Conservation (phyloP, 179 eudicot species). For the Silene vulgaris region DNA sequence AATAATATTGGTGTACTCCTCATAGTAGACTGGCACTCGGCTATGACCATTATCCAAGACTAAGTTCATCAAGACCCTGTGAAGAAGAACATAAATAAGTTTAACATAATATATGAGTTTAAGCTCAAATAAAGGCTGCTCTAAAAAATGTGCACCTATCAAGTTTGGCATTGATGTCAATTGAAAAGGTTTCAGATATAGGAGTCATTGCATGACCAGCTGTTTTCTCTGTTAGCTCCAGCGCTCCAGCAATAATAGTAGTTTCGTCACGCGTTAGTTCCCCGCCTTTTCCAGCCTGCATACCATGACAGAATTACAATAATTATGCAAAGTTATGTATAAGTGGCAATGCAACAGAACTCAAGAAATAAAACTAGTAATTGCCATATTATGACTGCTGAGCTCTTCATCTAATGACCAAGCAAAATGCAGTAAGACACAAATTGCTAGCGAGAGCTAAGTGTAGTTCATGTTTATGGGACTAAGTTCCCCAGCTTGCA, state of each 20-base stretch:
- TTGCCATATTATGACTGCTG: neutral
- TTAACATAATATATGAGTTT: neutral
- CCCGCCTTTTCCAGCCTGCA: conserved; percentile 95
- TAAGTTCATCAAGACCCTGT: conserved; percentile 61
- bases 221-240: conserved; percentile 74
- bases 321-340: neutral
- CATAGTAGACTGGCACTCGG: conserved; percentile 88
- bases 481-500: too few relatives aligned
- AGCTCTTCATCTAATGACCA: conserved; percentile 1
- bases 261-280: conserved; percentile 96
- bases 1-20: conserved; percentile 77
- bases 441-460: neutral
- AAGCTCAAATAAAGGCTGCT: neutral
- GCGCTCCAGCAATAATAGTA: conserved; percentile 94
- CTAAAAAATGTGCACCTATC: conserved; percentile 48
- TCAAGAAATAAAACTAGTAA: neutral
- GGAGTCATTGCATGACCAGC: conserved; percentile 96
- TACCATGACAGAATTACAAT: conserved; percentile 14
- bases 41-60: conserved; percentile 90
- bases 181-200: conserved; percentile 66
- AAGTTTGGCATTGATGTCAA: conserved; percentile 80
- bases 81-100: conserved; percentile 15
- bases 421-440: neutral
- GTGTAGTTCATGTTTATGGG: too few relatives aligned
- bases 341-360: conserved; percentile 1